Evolutionary conservation across 345 rosid species (phyloP).

Genomic region (Erucastrum elatum): DNA sequence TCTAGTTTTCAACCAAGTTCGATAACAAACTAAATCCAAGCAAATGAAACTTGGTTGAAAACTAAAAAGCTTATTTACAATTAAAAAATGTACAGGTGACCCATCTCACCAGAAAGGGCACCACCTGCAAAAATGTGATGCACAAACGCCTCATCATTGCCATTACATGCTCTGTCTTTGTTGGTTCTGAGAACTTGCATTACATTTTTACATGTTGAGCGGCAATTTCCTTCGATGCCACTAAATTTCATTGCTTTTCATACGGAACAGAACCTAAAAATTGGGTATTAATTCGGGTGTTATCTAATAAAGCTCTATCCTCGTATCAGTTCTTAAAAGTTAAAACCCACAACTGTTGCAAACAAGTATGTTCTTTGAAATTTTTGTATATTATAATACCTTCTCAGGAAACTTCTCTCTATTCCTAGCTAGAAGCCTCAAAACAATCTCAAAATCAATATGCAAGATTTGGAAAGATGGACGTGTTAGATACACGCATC

Average conservation of each 20-base stretch:
- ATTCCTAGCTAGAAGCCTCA: not conserved
- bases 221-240: not conserved
- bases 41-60: constrained; percentile 2
- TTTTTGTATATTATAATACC: not conserved
- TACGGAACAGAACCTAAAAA: not conserved
- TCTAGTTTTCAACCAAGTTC: too few species aligned
- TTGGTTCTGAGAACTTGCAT: not conserved
- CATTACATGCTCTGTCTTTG: not conserved
- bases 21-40: not conserved
- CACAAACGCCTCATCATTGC: not conserved
- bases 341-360: not conserved
- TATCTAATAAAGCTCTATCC: not conserved
- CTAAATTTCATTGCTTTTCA: not conserved
- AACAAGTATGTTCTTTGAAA: not conserved
- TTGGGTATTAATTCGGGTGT: not conserved
- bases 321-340: too few species aligned
- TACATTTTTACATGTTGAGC: not conserved
- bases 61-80: not conserved
- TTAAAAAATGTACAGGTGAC: constrained; percentile 20
- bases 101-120: constrained; percentile 84
- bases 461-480: not conserved
- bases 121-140: constrained; percentile 59
- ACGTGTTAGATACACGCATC: not conserved
- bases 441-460: too few species aligned
- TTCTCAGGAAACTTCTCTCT: not conserved